Base-by-base conservation (phyloP, 164 flowering plant species). In the Umbellularia californica region DNA sequence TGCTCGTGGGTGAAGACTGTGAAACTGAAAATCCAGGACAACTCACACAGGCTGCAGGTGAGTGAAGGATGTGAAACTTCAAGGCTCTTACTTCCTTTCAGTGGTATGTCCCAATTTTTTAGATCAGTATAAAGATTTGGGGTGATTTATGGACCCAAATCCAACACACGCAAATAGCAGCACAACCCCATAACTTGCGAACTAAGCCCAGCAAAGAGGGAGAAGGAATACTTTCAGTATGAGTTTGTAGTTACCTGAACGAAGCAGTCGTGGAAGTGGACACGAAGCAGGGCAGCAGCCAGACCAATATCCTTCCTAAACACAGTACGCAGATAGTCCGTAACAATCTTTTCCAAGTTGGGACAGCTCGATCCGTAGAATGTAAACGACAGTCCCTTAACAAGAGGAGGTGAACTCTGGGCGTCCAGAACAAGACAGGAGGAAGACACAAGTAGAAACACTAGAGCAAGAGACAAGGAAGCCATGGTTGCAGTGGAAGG, bases 241-340 rank as follows among this genome's bases (percentile, higher is more conserved):
- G 9, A 35, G 41, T 41, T 41, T 41, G 19, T n/a, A 23, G 7
- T 51, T 77, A 90, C 92, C 89, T 87, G 89, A 78, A 90, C 93
- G 72, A 89, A 90, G 80, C 91, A 90, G 78, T 89, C 93, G 55
- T 89, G 95, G 83, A 90, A 90, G 75, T 89, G 92, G 73, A 89
- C 79, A 20, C 95, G 90, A 41, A 90, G 90, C 74, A 90, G 70
- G 71, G 86, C 93, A 14, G 93, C 95, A 77, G 93, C 93, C 60
- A 75, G 87, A 69, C 86, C 87, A 24, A 85, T 82, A 76, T 89
- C 92, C 13, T 80, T 33, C 64, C 82, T 60, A 82, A 89, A 86
- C 2, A 79, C 83, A 65, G 82, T 80, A 78, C 70, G 68, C 69
- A 90, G 90, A 50, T 82, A 70, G 5, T 78, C 75, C n/a, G 86